Percentiles rank a stretch among this genome's conserved stretches.
phyloP scores from a whole-genome alignment of 345 rosid species.

The Euphorbia pulcherrima region DNA sequence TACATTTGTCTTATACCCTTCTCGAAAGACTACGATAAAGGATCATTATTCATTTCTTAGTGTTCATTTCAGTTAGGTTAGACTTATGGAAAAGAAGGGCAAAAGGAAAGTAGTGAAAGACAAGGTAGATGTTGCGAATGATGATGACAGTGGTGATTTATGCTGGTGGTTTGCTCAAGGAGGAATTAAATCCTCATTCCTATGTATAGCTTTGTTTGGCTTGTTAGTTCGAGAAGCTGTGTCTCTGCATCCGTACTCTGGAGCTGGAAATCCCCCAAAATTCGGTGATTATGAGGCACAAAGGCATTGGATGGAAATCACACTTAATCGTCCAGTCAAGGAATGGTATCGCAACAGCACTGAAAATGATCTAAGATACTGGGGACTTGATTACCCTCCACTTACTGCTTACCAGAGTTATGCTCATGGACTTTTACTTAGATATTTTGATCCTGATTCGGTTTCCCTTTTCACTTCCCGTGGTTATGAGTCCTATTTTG shows the following conservation, averaged over 20 bases:
- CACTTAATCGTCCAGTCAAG: conserved; percentile 55
- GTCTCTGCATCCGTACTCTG: conserved; percentile 74
- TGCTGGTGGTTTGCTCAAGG: conserved; percentile 45
- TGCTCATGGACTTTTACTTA: conserved; percentile 65
- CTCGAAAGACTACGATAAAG: conserved; percentile 1
- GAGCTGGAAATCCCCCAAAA: conserved; percentile 72
- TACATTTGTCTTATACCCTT: too few species aligned
- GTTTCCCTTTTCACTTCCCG: conserved; percentile 62
- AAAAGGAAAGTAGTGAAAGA: conserved; percentile 14
- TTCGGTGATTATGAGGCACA: conserved; percentile 96
- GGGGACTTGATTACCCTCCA: conserved; percentile 99
- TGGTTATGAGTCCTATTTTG: conserved; percentile 74
- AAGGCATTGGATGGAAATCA: conserved; percentile 98
- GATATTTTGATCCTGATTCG: conserved; percentile 57
- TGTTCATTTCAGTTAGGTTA: neutral
- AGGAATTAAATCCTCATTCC: conserved; percentile 43
- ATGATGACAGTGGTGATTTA: conserved; percentile 15
- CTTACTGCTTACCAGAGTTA: conserved; percentile 94
- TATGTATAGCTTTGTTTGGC: conserved; percentile 57
- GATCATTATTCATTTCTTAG: conserved; percentile 7
- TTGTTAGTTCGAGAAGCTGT: conserved; percentile 62
- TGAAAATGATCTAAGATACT: conserved; percentile 66
- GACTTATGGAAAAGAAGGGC: conserved; percentile 24
- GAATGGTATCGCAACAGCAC: conserved; percentile 76
- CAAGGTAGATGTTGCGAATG: conserved; percentile 9